phyloP scores from a whole-genome alignment of 2,329 filamentous ascomycete species.

The Phoma sp. region DNA sequence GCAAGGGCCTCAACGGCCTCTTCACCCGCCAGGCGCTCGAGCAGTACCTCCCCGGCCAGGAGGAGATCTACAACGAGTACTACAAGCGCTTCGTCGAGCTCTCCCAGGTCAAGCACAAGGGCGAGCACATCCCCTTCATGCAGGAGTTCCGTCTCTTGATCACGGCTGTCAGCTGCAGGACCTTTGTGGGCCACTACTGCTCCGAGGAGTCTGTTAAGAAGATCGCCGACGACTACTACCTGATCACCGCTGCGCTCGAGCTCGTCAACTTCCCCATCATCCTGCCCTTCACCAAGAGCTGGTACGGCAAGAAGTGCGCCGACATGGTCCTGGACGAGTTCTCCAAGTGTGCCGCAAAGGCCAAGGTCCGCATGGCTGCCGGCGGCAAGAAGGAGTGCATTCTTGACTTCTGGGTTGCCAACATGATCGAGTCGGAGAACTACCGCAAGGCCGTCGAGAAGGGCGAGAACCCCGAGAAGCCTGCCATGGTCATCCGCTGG shows the following conservation, averaged over 20 bases:
- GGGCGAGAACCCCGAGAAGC: constrained; percentile 75
- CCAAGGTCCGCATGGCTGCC: constrained; percentile 88
- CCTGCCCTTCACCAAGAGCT: constrained; percentile 91
- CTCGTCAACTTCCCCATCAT: constrained; percentile 91
- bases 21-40: constrained; percentile 92
- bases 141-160: constrained; percentile 90
- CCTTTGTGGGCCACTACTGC: constrained; percentile 97
- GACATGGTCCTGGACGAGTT: constrained; percentile 93
- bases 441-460: constrained; percentile 81
- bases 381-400: constrained; percentile 89
- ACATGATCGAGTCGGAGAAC: constrained; percentile 82
- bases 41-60: constrained; percentile 87
- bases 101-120: constrained; percentile 71
- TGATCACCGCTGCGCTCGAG: constrained; percentile 93
- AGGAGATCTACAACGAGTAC: constrained; percentile 89
- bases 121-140: constrained; percentile 88
- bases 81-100: constrained; percentile 80
- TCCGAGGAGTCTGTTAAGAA: constrained; percentile 88
- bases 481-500: constrained; percentile 79
- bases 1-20: constrained; percentile 92
- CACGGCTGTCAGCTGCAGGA: constrained; percentile 92
- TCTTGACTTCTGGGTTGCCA: constrained; percentile 86
- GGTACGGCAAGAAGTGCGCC: constrained; percentile 95
- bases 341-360: constrained; percentile 88
- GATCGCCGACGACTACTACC: constrained; percentile 95